phyloP scores from a whole-genome alignment of 768 basidiomycete species.

The Cyathus striatus region DNA sequence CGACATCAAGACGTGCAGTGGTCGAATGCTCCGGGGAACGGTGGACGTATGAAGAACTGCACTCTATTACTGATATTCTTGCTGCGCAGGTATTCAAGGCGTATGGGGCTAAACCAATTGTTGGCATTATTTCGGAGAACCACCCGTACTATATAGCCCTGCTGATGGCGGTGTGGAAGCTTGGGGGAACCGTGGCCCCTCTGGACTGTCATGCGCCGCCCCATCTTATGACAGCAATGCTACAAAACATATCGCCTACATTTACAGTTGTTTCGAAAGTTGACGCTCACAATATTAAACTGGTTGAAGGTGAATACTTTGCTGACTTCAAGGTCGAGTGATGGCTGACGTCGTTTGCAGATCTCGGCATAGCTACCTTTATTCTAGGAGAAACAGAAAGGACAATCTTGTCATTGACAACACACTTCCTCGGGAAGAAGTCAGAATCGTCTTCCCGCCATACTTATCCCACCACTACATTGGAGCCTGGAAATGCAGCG shows the following conservation, averaged over 20 bases:
- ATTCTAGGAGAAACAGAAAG: too few relatives aligned
- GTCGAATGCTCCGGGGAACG: constrained; percentile 22
- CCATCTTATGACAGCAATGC: constrained; percentile 25
- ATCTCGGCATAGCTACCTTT: too few relatives aligned
- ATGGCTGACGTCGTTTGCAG: too few relatives aligned
- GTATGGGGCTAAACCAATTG: constrained; percentile 19
- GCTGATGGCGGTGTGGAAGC: constrained; percentile 27
- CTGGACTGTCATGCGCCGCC: constrained; percentile 24
- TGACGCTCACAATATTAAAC: constrained; percentile 13
- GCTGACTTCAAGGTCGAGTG: too few relatives aligned
- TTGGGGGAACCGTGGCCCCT: constrained; percentile 24
- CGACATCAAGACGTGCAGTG: too few relatives aligned
- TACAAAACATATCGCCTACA: constrained; percentile 21
- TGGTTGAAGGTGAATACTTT: constrained; percentile 16
- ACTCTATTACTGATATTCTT: constrained; percentile 23
- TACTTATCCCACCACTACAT: too few relatives aligned
- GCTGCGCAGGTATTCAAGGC: constrained; percentile 17
- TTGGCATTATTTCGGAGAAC: constrained; percentile 29
- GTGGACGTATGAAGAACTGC: constrained; percentile 28
- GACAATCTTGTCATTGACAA: too few relatives aligned
- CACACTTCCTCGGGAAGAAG: too few relatives aligned
- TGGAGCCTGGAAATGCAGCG: too few relatives aligned
- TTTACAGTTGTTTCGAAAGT: constrained; percentile 17
- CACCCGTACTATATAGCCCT: constrained; percentile 25
- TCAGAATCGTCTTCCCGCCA: too few relatives aligned